These are phyloP conservation scores for Austroboletus novae-zelandiae DNA, from an alignment of 1,284 basidiomycete species.

Conservation along the genomic window DNA sequence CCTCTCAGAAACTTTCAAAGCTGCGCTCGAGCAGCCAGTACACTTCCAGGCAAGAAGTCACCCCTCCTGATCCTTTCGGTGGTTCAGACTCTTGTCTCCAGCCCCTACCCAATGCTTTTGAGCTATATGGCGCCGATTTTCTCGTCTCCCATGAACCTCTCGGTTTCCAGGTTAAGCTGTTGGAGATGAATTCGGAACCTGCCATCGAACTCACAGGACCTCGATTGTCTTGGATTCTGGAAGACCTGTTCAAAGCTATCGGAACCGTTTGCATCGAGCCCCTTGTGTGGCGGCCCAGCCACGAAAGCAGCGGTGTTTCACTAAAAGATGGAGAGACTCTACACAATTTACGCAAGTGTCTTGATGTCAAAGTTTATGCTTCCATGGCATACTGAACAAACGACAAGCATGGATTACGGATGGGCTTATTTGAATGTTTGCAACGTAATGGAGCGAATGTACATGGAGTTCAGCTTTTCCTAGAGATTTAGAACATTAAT, in stretches of 20 bases:
- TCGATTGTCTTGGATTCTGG: slow-evolving; percentile 76
- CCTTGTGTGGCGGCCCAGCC: slow-evolving; percentile 31
- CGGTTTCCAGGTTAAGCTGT: slow-evolving; percentile 66
- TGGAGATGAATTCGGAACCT: slow-evolving; percentile 95
- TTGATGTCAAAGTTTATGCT: slow-evolving; percentile 43
- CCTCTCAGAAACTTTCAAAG: slow-evolving; percentile 81
- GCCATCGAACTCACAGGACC: slow-evolving; percentile 93
- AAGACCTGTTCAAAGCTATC: slow-evolving; percentile 78
- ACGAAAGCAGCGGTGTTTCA: neutral
- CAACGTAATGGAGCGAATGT: too few relatives aligned
- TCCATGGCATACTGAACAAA: slow-evolving; percentile 9
- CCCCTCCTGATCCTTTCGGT: neutral
- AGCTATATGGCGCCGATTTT: slow-evolving; percentile 93
- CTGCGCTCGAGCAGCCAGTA: slow-evolving; percentile 80
- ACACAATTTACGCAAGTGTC: slow-evolving; percentile 51
- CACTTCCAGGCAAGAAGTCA: slow-evolving; percentile 73
- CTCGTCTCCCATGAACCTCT: slow-evolving; percentile 59
- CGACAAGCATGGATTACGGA: neutral
- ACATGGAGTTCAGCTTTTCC: neutral
- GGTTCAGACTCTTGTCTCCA: slow-evolving; percentile 34
- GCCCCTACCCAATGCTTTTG: slow-evolving; percentile 91
- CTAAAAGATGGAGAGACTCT: slow-evolving; percentile 41
- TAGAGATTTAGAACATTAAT: neutral
- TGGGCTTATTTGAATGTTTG: neutral
- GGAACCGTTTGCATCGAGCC: slow-evolving; percentile 69